Conservation (phyloP, 805 yeast genomes). For the Metschnikowia reukaufii region DNA sequence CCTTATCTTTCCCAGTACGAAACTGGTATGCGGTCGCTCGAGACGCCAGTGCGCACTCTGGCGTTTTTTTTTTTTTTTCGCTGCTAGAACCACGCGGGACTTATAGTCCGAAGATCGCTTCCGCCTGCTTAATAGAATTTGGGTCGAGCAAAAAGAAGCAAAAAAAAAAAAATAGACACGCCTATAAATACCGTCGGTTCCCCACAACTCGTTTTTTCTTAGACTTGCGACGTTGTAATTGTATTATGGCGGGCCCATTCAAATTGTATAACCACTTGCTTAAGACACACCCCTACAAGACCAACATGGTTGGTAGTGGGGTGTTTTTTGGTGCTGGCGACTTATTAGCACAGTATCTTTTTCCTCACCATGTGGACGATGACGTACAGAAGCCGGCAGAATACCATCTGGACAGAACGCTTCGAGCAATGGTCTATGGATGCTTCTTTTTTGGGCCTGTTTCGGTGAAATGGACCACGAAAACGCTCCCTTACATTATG, state of each 20-base stretch:
- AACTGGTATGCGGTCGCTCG: constrained; percentile 7
- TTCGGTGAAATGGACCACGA: constrained; percentile 40
- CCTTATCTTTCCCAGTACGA: background rate
- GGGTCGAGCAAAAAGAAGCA: background rate
- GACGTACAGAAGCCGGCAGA: constrained; percentile 21
- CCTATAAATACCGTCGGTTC: background rate
- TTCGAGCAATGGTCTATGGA: constrained; percentile 41
- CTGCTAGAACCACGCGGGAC: constrained; percentile 2
- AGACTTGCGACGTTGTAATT: background rate
- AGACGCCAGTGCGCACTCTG: constrained; percentile 3
- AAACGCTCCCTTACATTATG: constrained; percentile 35
- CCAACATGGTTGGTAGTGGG: constrained; percentile 58
- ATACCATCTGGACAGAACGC: constrained; percentile 31
- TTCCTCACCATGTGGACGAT: constrained; percentile 32
- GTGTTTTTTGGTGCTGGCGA: constrained; percentile 44
- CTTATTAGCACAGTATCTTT: constrained; percentile 39
- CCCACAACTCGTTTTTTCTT: background rate
- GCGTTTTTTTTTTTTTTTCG: background rate
- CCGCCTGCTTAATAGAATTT: constrained; percentile 7
- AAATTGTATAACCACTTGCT: constrained; percentile 30
- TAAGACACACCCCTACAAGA: constrained; percentile 47
- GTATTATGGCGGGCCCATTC: constrained; percentile 18
- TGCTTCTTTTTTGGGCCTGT: constrained; percentile 39
- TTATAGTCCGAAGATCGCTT: constrained; percentile 15
- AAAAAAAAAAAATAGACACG: background rate